Evolutionary conservation across 2,329 filamentous ascomycete genomes (phyloP).

Genomic region (Trichoderma sp.): DNA sequence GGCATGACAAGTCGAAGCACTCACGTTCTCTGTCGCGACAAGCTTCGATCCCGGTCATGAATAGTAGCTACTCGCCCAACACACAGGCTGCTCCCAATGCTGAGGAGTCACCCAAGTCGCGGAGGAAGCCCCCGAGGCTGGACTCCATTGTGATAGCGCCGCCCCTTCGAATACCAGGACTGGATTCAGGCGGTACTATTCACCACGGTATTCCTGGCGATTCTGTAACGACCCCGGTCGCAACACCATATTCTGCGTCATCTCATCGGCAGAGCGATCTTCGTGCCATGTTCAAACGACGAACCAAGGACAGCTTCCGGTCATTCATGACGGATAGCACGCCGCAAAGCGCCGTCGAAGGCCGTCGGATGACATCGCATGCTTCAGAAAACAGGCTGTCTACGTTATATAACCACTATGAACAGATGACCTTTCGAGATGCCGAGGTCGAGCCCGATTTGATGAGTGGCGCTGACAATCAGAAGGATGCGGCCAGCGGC

Average conservation of each 20-base stretch:
- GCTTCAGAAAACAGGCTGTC: slow-evolving; percentile 44
- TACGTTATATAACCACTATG: slow-evolving; percentile 61
- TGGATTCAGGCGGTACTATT: slow-evolving; percentile 39
- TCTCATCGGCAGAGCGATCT: slow-evolving; percentile 33
- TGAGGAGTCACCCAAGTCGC: slow-evolving; percentile 39
- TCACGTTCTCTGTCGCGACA: slow-evolving; percentile 62
- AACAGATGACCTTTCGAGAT: slow-evolving; percentile 56
- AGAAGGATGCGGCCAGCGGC: slow-evolving; percentile 1
- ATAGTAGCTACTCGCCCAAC: slow-evolving; percentile 56
- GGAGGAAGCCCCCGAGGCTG: slow-evolving; percentile 52
- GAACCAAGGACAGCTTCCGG: slow-evolving; percentile 43
- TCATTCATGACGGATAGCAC: slow-evolving; percentile 33
- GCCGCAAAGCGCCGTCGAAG: slow-evolving; percentile 36
- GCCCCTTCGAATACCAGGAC: slow-evolving; percentile 38
- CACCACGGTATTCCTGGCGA: slow-evolving; percentile 37
- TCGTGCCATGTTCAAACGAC: slow-evolving; percentile 41
- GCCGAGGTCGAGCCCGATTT: slow-evolving; percentile 38
- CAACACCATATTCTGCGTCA: slow-evolving; percentile 41
- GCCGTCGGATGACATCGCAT: slow-evolving; percentile 29
- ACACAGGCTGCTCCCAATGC: slow-evolving; percentile 42
- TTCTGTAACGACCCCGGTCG: slow-evolving; percentile 48
- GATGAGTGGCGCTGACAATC: slow-evolving; percentile 4
- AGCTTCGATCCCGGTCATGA: slow-evolving; percentile 61
- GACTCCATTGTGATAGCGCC: slow-evolving; percentile 52
- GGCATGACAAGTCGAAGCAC: slow-evolving; percentile 59